phyloP scores from a whole-genome alignment of 352 stramenopile species.

The Phytophthora capsici region DNA sequence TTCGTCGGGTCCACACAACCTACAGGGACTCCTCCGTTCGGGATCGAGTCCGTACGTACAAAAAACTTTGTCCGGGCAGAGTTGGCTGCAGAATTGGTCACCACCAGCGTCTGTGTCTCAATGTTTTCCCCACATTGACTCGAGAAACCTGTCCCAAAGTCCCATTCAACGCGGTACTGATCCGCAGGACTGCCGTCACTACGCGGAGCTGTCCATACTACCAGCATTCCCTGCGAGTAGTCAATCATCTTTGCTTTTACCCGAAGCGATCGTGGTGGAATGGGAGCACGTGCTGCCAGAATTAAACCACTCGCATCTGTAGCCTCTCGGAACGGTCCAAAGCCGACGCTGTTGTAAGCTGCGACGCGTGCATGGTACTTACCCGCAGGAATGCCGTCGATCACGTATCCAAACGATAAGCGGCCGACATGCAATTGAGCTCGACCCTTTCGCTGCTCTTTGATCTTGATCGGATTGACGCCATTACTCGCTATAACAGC shows the following conservation, averaged over 20 bases:
- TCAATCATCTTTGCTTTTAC: conserved; percentile 68
- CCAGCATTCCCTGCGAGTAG: conserved; percentile 45
- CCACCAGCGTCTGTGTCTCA: conserved; percentile 70
- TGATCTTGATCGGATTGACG: conserved; percentile 19
- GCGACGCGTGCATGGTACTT: conserved; percentile 91
- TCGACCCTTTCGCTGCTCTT: conserved; percentile 61
- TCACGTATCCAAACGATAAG: conserved; percentile 86
- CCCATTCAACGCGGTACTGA: conserved; percentile 96
- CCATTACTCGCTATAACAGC: conserved; percentile 5
- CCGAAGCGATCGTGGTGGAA: conserved; percentile 74
- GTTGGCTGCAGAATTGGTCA: conserved; percentile 17
- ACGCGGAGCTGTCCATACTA: conserved; percentile 80
- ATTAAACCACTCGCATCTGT: conserved; percentile 41
- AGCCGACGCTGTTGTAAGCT: conserved; percentile 95
- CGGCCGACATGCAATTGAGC: conserved; percentile 65
- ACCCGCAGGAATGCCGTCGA: conserved; percentile 80
- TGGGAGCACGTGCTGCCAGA: conserved; percentile 31
- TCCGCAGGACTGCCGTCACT: conserved; percentile 78
- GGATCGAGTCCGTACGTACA: conserved; percentile 1
- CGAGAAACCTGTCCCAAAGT: conserved; percentile 88
- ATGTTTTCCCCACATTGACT: conserved; percentile 73
- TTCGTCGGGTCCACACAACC: conserved; percentile 16
- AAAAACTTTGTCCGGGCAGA: conserved; percentile 12
- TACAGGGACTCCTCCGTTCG: conserved; percentile 5
- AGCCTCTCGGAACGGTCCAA: conserved; percentile 72